Conservation (phyloP, 179 eudicot genomes). For the Patellifolia procumbens region DNA sequence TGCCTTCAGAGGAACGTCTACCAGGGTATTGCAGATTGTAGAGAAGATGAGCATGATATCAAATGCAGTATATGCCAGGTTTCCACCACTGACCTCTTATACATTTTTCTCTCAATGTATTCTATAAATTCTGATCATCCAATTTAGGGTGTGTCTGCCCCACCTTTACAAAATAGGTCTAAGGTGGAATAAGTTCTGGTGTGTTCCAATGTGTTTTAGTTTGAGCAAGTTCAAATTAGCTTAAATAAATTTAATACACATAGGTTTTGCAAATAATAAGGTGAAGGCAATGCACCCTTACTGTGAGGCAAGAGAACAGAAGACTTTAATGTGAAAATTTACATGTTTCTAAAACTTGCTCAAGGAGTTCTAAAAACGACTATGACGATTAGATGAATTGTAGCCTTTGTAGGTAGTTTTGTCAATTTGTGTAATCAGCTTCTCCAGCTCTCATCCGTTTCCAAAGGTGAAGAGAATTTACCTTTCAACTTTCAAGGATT, state of each 20-base stretch:
- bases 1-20: conserved; percentile 58
- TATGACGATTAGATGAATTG: background rate
- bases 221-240: too few relatives aligned
- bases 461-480: background rate
- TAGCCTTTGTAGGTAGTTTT: conserved; percentile 2
- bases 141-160: too few relatives aligned
- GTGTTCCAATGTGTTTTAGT: too few relatives aligned
- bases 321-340: background rate
- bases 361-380: background rate
- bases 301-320: background rate
- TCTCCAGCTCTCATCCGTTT: background rate
- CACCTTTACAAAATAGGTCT: too few relatives aligned
- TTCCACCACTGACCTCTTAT: background rate
- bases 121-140: background rate
- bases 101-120: background rate
- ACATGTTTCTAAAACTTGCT: background rate
- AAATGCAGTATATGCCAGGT: conserved; percentile 98
- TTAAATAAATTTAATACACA: too few relatives aligned
- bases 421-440: background rate
- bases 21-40: conserved; percentile 30
- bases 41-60: conserved; percentile 46
- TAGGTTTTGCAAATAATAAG: too few relatives aligned
- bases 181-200: too few relatives aligned
- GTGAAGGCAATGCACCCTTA: too few relatives aligned
- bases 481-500: background rate